These are phyloP conservation scores for Melampsora larici-populina DNA, from an alignment of 1,284 basidiomycete genomes.

Conservation along the genomic window DNA sequence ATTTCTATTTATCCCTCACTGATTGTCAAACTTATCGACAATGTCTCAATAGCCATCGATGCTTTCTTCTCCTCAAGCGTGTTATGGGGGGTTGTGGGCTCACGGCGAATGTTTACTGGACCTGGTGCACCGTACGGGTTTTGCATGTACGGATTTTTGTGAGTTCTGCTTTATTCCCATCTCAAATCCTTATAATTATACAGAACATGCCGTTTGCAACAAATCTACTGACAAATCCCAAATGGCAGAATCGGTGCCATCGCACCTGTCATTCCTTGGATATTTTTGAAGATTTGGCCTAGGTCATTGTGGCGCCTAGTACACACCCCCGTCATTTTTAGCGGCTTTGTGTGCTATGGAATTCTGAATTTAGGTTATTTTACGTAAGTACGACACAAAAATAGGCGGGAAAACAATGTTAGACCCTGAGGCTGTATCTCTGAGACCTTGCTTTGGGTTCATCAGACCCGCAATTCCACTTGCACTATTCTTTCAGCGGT, in stretches of 20 bases:
- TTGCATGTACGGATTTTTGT: slow-evolving; percentile 37
- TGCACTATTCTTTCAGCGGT: slow-evolving; percentile 32
- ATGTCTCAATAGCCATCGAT: slow-evolving; percentile 9
- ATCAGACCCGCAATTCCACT: slow-evolving; percentile 30
- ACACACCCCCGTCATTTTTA: slow-evolving; percentile 36
- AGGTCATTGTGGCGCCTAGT: slow-evolving; percentile 31
- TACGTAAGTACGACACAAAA: slow-evolving; percentile 5
- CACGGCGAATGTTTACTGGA: slow-evolving; percentile 18
- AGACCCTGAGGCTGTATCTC: too few relatives aligned
- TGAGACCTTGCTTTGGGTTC: neutral
- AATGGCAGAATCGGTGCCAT: slow-evolving; percentile 23
- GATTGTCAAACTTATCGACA: too few relatives aligned
- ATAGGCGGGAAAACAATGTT: too few relatives aligned
- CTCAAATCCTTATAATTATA: too few relatives aligned
- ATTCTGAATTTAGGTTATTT: slow-evolving; percentile 29
- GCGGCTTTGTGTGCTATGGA: slow-evolving; percentile 18
- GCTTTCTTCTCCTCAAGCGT: slow-evolving; percentile 38
- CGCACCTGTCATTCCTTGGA: slow-evolving; percentile 36
- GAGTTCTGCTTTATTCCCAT: neutral
- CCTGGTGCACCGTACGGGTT: slow-evolving; percentile 24
- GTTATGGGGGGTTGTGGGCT: slow-evolving; percentile 32
- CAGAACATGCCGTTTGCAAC: too few relatives aligned
- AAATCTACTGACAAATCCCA: too few relatives aligned
- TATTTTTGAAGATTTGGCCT: slow-evolving; percentile 31
- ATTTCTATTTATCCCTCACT: too few relatives aligned